Conservation (phyloP, 202 grass and related monocot genomes). For the Saccharum hybrid region DNA sequence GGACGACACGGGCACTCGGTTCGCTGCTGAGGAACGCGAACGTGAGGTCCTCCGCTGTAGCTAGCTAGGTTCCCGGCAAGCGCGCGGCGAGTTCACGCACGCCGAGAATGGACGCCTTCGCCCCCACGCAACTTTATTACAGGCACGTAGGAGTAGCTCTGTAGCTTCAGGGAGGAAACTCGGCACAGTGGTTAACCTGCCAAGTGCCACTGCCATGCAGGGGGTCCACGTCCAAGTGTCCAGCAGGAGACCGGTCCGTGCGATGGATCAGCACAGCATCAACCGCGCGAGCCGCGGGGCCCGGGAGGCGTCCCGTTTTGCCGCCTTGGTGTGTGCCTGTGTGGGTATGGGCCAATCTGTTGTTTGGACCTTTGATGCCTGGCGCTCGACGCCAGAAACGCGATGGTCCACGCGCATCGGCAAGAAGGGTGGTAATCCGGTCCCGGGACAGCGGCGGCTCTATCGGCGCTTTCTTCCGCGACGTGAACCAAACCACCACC, state of each 20-base stretch:
- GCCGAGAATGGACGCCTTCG: no score
- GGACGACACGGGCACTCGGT: no score
- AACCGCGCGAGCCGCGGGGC: no score
- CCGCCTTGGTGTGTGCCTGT: not conserved
- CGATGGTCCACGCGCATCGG: not conserved
- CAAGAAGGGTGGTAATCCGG: not conserved
- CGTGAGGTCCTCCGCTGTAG: no score
- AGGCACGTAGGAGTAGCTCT: no score
- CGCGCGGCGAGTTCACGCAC: no score
- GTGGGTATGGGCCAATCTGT: not conserved
- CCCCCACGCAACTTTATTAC: no score
- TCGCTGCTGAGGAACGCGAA: no score
- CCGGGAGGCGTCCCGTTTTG: not conserved
- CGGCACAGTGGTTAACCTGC: no score
- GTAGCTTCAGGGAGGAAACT: no score
- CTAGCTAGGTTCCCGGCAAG: no score
- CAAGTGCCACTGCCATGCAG: not conserved
- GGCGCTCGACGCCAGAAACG: not conserved
- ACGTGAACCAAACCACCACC: not conserved
- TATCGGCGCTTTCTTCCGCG: not conserved
- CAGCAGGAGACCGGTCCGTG: not conserved
- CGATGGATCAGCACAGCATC: no score
- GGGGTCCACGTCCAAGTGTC: not conserved
- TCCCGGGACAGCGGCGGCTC: not conserved
- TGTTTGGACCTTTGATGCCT: not conserved